Evolutionary conservation across 352 stramenopile species (phyloP), one percentile per base, ranked within the genome.

Genomic region (Bremia lactucae): DNA sequence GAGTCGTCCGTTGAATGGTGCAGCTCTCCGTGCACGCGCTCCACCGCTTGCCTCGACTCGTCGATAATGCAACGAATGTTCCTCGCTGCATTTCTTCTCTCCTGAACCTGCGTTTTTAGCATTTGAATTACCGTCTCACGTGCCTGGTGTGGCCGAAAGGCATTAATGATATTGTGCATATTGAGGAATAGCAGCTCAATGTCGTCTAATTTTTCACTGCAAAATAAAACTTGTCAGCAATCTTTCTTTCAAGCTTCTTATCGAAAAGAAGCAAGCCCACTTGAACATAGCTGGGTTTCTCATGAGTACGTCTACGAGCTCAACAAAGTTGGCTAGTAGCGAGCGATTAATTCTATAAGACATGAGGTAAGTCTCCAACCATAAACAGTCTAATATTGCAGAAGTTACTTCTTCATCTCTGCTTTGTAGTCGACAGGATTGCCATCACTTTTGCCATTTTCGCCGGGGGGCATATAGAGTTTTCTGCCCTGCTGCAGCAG

Each of bases 121-220:
- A 89, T 84, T 52, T 88, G 61, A 31, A 92, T 77, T 42, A 89
- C 79, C 10, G 64, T 87, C 55, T 92, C 79, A 2, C 79, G 70
- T n/a, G 76, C 73, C 43, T 92, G 76, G 45, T 92, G 80, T 34
- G 80, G 80, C 14, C 80, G 72, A 61, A 89, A 92, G 23, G 74
- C 58, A 59, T 92, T 92, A 55, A 92, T 92, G 46, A 89, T 68
- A 56, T 92, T 92, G 72, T 92, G 80, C 76, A 92, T 82, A 59
- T 92, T 92, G 41, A 92, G 62, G 45, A 92, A 89, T 19, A 92
- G 68, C 48, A 83, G 67, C 59, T 92, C 80, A 14, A 92, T 52
- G 40, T 92, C 80, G 55, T 86, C 64, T 39, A 92, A 62, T 58
- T 92, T 92, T 36, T 78, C 71, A 54, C 79, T 91, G 29, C 18